phyloP scores from a whole-genome alignment of 306 rosid genomes.

The Prosopis cineraria region DNA sequence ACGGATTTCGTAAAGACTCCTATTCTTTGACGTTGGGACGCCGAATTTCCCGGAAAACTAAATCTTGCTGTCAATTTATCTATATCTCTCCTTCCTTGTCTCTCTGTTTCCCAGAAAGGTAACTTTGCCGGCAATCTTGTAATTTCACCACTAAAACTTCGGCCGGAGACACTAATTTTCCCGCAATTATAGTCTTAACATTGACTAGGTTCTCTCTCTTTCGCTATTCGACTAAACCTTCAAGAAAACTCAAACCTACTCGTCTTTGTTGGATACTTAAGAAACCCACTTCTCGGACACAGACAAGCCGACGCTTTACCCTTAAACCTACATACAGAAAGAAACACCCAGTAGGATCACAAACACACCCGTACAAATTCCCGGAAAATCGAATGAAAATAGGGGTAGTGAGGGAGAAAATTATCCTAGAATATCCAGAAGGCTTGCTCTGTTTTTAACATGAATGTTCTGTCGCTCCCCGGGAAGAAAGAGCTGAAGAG shows the following conservation, averaged over 20 bases:
- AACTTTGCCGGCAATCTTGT: conserved; percentile 48
- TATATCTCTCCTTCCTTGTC: background rate
- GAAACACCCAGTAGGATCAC: conserved; percentile 2
- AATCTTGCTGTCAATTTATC: conserved; percentile 34
- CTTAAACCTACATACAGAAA: conserved; percentile 43
- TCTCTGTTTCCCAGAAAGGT: conserved; percentile 26
- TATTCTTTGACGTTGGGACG: conserved; percentile 46
- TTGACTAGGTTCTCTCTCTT: conserved; percentile 17
- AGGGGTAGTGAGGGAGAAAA: background rate
- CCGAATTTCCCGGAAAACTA: conserved; percentile 48
- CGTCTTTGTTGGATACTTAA: conserved; percentile 36
- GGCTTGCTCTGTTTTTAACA: background rate
- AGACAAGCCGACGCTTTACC: conserved; percentile 34
- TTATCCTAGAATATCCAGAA: background rate
- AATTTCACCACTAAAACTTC: conserved; percentile 11
- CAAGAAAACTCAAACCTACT: conserved; percentile 57
- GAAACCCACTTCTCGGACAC: conserved; percentile 14
- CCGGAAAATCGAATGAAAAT: conserved; percentile 20
- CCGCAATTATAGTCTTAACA: conserved; percentile 28
- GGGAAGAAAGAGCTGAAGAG: conserved; percentile 19
- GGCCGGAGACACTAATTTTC: conserved; percentile 22
- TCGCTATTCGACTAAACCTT: conserved; percentile 44
- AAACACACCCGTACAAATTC: background rate
- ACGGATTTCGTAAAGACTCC: conserved; percentile 41
- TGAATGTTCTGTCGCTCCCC: background rate